Conservation (phyloP, 768 basidiomycete genomes). For the Amanita rimosa region DNA sequence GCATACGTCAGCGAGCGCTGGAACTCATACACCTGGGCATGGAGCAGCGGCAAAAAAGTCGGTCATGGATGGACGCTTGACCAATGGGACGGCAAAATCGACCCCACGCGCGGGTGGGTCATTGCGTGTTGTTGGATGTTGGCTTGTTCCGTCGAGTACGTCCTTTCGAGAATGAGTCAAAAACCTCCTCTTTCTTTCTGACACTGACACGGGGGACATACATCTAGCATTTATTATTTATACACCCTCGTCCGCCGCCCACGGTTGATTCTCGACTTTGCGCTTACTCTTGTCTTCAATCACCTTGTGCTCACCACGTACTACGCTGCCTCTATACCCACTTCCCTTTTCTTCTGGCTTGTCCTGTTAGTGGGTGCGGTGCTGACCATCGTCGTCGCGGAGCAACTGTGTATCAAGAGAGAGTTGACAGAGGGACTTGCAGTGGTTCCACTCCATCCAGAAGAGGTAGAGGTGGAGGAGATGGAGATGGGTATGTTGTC, state of each 20-base stretch:
- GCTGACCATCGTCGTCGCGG: conserved; percentile 71
- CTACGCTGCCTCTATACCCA: conserved; percentile 73
- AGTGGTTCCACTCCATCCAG: conserved; percentile 33
- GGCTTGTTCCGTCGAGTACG: conserved; percentile 80
- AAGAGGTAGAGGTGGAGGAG: conserved; percentile 43
- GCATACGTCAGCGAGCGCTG: conserved; percentile 54
- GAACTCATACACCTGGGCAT: conserved; percentile 59
- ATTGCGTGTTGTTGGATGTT: conserved; percentile 81
- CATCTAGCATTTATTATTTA: conserved; percentile 57
- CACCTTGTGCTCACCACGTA: conserved; percentile 93
- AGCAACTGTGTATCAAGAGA: conserved; percentile 83
- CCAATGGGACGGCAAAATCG: conserved; percentile 58
- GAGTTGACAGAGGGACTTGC: conserved; percentile 83
- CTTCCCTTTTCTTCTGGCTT: conserved; percentile 89
- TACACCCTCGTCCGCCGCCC: conserved; percentile 85
- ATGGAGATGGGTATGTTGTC: conserved; percentile 43
- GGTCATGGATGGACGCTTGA: conserved; percentile 44
- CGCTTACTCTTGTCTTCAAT: conserved; percentile 81
- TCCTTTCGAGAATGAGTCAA: no score
- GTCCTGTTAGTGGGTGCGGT: conserved; percentile 61
- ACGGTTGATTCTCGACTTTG: conserved; percentile 90
- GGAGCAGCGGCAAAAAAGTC: conserved; percentile 73
- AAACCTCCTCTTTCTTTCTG: no score
- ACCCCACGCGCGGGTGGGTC: conserved; percentile 82
- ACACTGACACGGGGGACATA: neutral